Conservation (phyloP, 345 rosid species). For the Brassica nigra region DNA sequence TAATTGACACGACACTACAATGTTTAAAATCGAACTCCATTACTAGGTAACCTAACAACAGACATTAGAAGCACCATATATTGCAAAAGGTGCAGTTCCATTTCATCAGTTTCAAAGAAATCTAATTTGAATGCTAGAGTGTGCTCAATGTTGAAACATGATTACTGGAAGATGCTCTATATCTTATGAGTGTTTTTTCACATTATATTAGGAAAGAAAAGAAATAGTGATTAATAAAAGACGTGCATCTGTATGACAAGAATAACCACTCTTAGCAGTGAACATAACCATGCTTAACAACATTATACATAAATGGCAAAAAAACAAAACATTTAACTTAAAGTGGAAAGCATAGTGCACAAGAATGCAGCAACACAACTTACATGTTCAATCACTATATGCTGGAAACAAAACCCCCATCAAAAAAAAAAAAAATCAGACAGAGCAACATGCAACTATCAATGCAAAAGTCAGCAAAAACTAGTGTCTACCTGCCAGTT, state of each 20-base stretch:
- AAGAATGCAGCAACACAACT: neutral
- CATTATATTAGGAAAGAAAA: neutral
- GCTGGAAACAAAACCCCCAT: neutral
- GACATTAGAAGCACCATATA: neutral
- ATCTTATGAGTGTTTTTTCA: neutral
- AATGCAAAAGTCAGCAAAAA: neutral
- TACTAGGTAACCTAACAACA: neutral
- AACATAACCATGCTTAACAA: conserved; percentile 1
- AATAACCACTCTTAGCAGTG: neutral
- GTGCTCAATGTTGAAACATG: neutral
- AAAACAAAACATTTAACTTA: neutral
- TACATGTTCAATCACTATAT: neutral
- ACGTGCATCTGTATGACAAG: neutral
- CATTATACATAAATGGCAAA: neutral
- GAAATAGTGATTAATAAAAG: too few species aligned
- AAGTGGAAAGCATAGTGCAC: neutral
- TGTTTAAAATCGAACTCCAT: neutral
- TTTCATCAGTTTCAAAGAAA: conserved; percentile 8
- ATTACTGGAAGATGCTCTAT: neutral
- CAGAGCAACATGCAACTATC: neutral
- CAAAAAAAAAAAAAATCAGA: neutral
- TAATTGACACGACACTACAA: neutral
- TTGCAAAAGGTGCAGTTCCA: neutral
- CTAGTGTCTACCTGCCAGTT: conserved; percentile 69
- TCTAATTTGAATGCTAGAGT: neutral